Evolutionary conservation across 176 grass and related monocot species (phyloP).

Genomic region (Areca catechu): DNA sequence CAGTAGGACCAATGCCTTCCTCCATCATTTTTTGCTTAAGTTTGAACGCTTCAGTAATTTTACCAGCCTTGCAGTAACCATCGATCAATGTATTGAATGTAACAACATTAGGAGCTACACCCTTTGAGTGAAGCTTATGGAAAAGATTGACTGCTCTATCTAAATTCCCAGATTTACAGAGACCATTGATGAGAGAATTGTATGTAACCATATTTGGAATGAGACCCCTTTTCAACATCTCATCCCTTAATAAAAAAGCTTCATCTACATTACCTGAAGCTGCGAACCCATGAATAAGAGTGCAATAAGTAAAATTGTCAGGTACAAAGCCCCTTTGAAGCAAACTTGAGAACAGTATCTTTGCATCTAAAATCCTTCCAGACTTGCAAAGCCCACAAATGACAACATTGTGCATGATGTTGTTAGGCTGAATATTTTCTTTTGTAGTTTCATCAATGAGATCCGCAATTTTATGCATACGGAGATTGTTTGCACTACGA

Average conservation of each 20-base stretch:
- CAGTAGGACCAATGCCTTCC: slow-evolving; percentile 55
- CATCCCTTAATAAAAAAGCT: slow-evolving; percentile 70
- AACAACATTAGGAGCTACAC: slow-evolving; percentile 50
- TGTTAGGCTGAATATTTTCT: slow-evolving; percentile 41
- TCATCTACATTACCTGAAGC: slow-evolving; percentile 49
- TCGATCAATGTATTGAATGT: slow-evolving; percentile 85
- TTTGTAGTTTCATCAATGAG: slow-evolving; percentile 24
- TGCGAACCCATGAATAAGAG: slow-evolving; percentile 71
- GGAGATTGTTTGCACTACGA: slow-evolving; percentile 18
- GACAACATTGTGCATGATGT: slow-evolving; percentile 81
- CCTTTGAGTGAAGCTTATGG: slow-evolving; percentile 57
- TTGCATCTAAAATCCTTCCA: slow-evolving; percentile 65
- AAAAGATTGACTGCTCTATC: slow-evolving; percentile 68
- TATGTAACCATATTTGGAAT: slow-evolving; percentile 63
- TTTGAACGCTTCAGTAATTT: slow-evolving; percentile 76
- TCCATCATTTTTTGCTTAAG: slow-evolving; percentile 84
- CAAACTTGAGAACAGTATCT: slow-evolving; percentile 40
- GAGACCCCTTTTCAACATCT: slow-evolving; percentile 49
- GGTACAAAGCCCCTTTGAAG: slow-evolving; percentile 55
- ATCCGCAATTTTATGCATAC: slow-evolving; percentile 29
- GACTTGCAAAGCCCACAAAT: slow-evolving; percentile 81
- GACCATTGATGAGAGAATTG: slow-evolving; percentile 92
- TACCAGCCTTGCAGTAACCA: slow-evolving; percentile 66
- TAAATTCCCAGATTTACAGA: slow-evolving; percentile 72
- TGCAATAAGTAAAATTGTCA: slow-evolving; percentile 75